Conservation (phyloP, 306 rosid species). For the Glycine tomentella region DNA sequence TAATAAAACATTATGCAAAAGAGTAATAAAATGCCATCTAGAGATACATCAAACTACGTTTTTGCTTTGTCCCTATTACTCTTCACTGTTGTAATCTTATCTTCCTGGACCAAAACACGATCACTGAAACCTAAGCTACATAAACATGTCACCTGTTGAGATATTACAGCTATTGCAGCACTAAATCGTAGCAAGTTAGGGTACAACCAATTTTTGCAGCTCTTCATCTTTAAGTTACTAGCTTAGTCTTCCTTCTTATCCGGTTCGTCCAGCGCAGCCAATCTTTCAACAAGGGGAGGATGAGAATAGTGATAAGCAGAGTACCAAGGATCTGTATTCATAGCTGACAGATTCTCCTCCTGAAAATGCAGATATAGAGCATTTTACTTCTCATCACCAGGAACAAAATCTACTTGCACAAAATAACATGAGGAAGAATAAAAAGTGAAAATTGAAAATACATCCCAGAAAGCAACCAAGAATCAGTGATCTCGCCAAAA, state of each 20-base stretch:
- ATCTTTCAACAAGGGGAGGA: slow-evolving; percentile 93
- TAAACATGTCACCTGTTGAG: slow-evolving; percentile 34
- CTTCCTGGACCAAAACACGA: slow-evolving; percentile 25
- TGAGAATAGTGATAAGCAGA: slow-evolving; percentile 98
- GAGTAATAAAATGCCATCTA: slow-evolving; percentile 10
- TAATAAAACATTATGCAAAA: not conserved
- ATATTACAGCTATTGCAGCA: slow-evolving; percentile 29
- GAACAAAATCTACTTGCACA: not conserved
- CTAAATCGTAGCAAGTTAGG: slow-evolving; percentile 40
- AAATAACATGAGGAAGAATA: not conserved
- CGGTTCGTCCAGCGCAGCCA: slow-evolving; percentile 73
- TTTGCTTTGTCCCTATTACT: slow-evolving; percentile 39
- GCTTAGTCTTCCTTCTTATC: slow-evolving; percentile 75
- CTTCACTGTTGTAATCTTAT: slow-evolving; percentile 15
- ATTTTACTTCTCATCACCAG: not conserved
- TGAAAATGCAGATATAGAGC: slow-evolving; percentile 48
- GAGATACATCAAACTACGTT: not conserved
- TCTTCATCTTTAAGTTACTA: slow-evolving; percentile 42
- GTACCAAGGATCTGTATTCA: slow-evolving; percentile 99
- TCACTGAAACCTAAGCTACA: slow-evolving; percentile 29
- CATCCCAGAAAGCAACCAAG: not conserved
- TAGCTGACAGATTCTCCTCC: slow-evolving; percentile 97
- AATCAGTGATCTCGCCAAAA: not conserved
- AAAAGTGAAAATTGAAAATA: not conserved
- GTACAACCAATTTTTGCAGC: slow-evolving; percentile 32